Evolutionary conservation across 164 flowering plant genomes (phyloP).

Genomic region (Hamamelis virginiana): DNA sequence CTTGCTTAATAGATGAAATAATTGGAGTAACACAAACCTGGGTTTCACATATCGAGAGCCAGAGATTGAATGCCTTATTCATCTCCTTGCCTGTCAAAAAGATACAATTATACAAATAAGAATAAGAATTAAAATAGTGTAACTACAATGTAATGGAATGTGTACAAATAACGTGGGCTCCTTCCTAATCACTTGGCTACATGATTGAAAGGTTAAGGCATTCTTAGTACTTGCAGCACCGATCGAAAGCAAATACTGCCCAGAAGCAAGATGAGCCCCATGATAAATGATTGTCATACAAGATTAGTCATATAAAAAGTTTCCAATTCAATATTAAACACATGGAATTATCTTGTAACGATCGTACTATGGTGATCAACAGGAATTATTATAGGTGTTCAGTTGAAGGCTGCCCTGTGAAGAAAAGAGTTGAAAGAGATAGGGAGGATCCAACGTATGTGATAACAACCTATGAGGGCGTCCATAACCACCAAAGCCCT

Average conservation of each 20-base stretch:
- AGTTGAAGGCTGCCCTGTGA: constrained; percentile 51
- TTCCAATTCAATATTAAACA: not conserved
- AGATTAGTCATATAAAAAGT: too few relatives aligned
- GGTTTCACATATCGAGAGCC: not conserved
- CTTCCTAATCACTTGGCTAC: too few relatives aligned
- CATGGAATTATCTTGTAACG: not conserved
- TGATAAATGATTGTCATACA: too few relatives aligned
- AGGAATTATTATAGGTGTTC: constrained; percentile 62
- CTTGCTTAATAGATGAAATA: too few relatives aligned
- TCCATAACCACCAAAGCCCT: constrained; percentile 44
- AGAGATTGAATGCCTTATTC: not conserved
- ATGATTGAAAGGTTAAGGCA: too few relatives aligned
- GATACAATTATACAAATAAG: not conserved
- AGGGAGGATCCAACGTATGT: constrained; percentile 42
- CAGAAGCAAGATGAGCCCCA: too few relatives aligned
- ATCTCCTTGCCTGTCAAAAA: not conserved
- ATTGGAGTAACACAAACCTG: constrained; percentile 1
- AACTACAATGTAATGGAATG: not conserved
- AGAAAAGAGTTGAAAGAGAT: constrained; percentile 67
- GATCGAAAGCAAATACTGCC: too few relatives aligned
- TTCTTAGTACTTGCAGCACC: too few relatives aligned
- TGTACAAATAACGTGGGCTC: not conserved
- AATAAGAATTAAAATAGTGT: not conserved
- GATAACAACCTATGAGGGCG: constrained; percentile 59
- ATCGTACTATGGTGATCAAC: constrained; percentile 11